phyloP scores from a whole-genome alignment of 352 stramenopile species.

The Phytophthora nicotianae region DNA sequence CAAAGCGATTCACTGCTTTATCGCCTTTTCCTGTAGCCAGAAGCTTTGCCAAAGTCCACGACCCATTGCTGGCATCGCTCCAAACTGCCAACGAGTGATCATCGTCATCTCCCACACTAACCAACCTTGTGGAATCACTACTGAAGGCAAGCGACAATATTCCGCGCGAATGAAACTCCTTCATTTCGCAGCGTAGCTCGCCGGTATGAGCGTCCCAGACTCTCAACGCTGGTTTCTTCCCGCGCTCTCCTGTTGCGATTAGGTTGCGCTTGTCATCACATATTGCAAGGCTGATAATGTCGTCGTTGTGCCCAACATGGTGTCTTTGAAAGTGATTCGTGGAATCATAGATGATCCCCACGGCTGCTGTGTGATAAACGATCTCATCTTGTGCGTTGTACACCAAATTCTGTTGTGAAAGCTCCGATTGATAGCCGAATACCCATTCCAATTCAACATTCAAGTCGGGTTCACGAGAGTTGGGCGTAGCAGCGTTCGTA shows the following conservation, averaged over 20 bases:
- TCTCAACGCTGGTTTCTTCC: slow-evolving; percentile 73
- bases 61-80: slow-evolving; percentile 67
- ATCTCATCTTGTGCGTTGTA: slow-evolving; percentile 79
- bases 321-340: slow-evolving; percentile 80
- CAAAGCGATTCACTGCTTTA: slow-evolving; percentile 63
- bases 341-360: slow-evolving; percentile 85
- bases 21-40: slow-evolving; percentile 57
- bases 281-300: slow-evolving; percentile 87
- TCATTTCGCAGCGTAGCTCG: slow-evolving; percentile 62
- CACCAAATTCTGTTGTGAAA: slow-evolving; percentile 79
- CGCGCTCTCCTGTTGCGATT: slow-evolving; percentile 88
- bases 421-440: slow-evolving; percentile 79
- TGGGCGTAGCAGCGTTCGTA: slow-evolving; percentile 68
- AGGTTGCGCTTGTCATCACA: slow-evolving; percentile 60
- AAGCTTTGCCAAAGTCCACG: slow-evolving; percentile 61
- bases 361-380: slow-evolving; percentile 88
- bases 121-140: slow-evolving; percentile 52
- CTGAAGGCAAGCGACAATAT: slow-evolving; percentile 79
- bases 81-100: slow-evolving; percentile 85
- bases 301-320: slow-evolving; percentile 83
- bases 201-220: slow-evolving; percentile 88
- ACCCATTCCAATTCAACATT: slow-evolving; percentile 84
- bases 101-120: slow-evolving; percentile 81
- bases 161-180: slow-evolving; percentile 69
- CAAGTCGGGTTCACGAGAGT: slow-evolving; percentile 65